Conservation (phyloP, 768 basidiomycete genomes). For the Lactifluus volemus region DNA sequence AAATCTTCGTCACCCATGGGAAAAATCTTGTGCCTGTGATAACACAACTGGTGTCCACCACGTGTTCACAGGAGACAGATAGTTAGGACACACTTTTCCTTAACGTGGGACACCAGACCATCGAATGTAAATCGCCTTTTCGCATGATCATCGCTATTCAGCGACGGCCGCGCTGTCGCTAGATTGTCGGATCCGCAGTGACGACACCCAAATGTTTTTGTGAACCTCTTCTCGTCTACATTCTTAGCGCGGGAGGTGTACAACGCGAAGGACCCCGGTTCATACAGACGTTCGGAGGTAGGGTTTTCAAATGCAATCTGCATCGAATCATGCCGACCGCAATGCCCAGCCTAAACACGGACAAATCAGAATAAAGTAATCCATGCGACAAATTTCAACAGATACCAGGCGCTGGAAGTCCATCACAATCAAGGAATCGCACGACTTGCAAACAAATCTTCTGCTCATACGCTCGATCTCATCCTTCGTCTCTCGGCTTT, state of each 20-base stretch:
- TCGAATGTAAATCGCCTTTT: slow-evolving; percentile 38
- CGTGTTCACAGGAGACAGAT: background rate
- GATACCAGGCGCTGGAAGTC: slow-evolving; percentile 14
- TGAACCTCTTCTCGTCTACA: background rate
- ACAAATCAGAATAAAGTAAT: background rate
- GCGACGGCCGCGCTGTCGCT: background rate
- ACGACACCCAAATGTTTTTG: slow-evolving; percentile 18
- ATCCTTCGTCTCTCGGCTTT: background rate
- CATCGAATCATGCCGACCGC: slow-evolving; percentile 15
- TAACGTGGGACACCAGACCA: slow-evolving; percentile 54
- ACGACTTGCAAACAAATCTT: slow-evolving; percentile 13
- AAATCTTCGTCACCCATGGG: slow-evolving; percentile 18
- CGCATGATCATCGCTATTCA: background rate
- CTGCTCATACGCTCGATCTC: background rate
- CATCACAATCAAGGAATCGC: slow-evolving; percentile 13
- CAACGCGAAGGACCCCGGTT: background rate
- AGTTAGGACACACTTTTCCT: slow-evolving; percentile 41
- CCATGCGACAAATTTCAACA: background rate
- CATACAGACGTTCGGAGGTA: background rate
- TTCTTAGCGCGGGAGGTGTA: background rate
- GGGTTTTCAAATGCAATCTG: background rate
- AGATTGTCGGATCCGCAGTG: slow-evolving; percentile 10
- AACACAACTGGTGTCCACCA: background rate
- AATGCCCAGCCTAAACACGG: slow-evolving; percentile 6
- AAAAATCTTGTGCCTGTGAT: slow-evolving; percentile 36